Conservation (phyloP, 441 rosid species). For the Sinapis alba region DNA sequence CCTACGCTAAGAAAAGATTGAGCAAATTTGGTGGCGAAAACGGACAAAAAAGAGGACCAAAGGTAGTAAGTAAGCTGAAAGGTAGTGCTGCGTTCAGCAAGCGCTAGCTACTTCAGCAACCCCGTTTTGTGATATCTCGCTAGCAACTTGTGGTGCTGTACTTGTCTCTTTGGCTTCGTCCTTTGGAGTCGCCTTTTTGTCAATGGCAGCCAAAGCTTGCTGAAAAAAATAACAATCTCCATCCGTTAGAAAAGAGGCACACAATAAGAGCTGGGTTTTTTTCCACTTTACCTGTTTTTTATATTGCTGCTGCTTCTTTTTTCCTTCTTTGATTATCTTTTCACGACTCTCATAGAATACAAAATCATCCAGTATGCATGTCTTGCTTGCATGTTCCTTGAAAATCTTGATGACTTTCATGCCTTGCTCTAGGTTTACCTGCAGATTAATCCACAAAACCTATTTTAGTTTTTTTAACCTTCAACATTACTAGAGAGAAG, state of each 20-base stretch:
- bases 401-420: conserved; percentile 70
- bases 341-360: conserved; percentile 81
- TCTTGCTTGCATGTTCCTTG: conserved; percentile 62
- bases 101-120: conserved; percentile 6
- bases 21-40: neutral
- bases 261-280: neutral
- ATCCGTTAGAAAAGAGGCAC: neutral
- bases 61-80: neutral
- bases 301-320: conserved; percentile 58
- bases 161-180: neutral
- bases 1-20: neutral
- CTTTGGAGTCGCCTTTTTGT: conserved; percentile 15
- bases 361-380: conserved; percentile 88
- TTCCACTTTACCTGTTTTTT: conserved; percentile 69
- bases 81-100: conserved; percentile 1
- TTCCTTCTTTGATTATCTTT: conserved; percentile 75
- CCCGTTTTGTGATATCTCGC: conserved; percentile 1
- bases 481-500: neutral
- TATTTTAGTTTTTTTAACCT: neutral
- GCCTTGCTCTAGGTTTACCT: conserved; percentile 82
- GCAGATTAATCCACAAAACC: neutral
- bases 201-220: conserved; percentile 32
- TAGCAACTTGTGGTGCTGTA: conserved; percentile 5
- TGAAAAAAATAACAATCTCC: neutral
- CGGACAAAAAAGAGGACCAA: neutral